Percentiles rank a stretch among this genome's conserved stretches.
phyloP scores from a whole-genome alignment of 2,329 filamentous ascomycete genomes.

The Onygenales sp. region DNA sequence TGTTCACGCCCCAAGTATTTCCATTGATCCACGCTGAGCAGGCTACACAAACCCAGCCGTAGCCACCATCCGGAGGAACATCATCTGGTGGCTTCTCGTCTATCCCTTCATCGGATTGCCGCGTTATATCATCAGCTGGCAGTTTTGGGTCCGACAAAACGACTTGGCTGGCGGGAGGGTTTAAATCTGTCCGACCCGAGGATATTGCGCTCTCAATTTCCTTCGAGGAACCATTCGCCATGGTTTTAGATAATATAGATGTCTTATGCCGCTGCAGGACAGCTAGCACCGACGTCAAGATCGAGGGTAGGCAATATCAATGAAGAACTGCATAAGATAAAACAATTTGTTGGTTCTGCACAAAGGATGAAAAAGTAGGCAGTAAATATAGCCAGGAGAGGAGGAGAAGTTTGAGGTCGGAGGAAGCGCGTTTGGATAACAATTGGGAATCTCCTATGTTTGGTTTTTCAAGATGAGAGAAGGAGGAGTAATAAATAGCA shows the following conservation, averaged over 20 bases:
- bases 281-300: too few species aligned
- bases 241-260: not conserved
- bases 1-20: constrained; percentile 69
- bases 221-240: not conserved
- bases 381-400: too few species aligned
- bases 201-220: not conserved
- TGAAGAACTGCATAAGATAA: too few species aligned
- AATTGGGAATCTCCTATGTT: too few species aligned
- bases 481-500: too few species aligned
- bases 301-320: too few species aligned
- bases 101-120: constrained; percentile 9
- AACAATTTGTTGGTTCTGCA: too few species aligned
- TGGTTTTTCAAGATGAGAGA: too few species aligned
- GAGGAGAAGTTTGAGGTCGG: too few species aligned
- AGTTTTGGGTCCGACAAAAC: not conserved
- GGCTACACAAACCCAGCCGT: constrained; percentile 53
- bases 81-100: constrained; percentile 26
- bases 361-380: too few species aligned
- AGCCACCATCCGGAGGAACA: constrained; percentile 45
- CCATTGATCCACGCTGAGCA: constrained; percentile 51
- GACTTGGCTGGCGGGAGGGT: not conserved
- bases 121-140: not conserved
- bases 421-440: too few species aligned
- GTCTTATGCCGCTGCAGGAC: too few species aligned
- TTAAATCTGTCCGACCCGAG: constrained; percentile 1